Percentiles rank a stretch among this genome's conserved stretches.
Conservation (phyloP, 1,284 basidiomycete genomes). For the Ganoderma lucidum region DNA sequence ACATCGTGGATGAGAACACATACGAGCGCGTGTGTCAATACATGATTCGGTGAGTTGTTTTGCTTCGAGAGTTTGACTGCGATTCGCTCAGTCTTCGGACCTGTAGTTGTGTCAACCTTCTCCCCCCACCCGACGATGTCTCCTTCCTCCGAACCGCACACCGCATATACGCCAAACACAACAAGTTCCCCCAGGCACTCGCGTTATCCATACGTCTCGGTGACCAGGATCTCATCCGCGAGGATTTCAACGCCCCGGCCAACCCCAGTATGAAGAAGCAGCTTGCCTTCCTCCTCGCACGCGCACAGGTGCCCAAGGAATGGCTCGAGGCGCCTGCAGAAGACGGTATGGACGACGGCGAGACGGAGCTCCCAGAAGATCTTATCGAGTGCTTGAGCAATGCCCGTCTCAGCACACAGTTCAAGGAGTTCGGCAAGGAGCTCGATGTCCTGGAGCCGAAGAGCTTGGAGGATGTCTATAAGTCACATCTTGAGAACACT, state of each 20-base stretch:
- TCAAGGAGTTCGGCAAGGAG: slow-evolving; percentile 95
- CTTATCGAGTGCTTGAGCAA: slow-evolving; percentile 89
- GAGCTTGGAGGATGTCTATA: slow-evolving; percentile 97
- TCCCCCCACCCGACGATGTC: slow-evolving; percentile 94
- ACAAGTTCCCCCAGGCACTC: slow-evolving; percentile 93
- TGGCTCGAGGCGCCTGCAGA: slow-evolving; percentile 77
- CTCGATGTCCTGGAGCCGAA: slow-evolving; percentile 92
- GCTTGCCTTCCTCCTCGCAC: slow-evolving; percentile 92
- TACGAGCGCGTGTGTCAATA: slow-evolving; percentile 96
- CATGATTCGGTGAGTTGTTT: slow-evolving; percentile 84
- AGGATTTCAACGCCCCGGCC: slow-evolving; percentile 87
- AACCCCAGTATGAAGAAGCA: slow-evolving; percentile 97
- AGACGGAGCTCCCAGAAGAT: slow-evolving; percentile 81
- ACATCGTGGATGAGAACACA: slow-evolving; percentile 88
- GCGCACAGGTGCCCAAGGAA: slow-evolving; percentile 91
- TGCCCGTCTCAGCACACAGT: slow-evolving; percentile 82
- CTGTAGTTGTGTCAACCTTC: slow-evolving; percentile 85
- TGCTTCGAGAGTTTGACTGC: background rate
- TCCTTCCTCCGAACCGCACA: slow-evolving; percentile 93
- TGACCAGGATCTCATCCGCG: slow-evolving; percentile 81
- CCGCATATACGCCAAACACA: slow-evolving; percentile 88
- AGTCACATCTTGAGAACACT: slow-evolving; percentile 93
- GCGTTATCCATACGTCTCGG: slow-evolving; percentile 88
- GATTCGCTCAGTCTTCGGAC: slow-evolving; percentile 17
- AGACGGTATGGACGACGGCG: slow-evolving; percentile 64